A percentile compares a stretch with the other conserved stretches of the same genome.
These are phyloP conservation scores for Pseudoscleropodium purum DNA, from an alignment of 225 moss, liverwort and hornwort genomes.

Conservation along the genomic window DNA sequence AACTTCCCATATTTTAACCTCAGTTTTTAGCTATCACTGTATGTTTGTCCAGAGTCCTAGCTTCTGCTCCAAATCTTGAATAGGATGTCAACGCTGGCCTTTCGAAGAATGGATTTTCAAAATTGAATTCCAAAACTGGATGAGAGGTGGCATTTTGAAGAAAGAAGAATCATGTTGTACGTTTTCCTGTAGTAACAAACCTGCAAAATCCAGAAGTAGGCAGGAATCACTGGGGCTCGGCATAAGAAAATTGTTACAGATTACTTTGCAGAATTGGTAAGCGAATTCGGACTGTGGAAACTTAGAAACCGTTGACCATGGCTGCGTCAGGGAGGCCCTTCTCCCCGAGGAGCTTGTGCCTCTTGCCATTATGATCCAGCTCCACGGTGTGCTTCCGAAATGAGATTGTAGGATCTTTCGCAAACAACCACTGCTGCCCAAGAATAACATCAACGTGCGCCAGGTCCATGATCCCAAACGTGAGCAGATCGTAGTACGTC, in stretches of 20 bases:
- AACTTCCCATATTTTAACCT: background rate
- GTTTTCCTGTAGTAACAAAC: background rate
- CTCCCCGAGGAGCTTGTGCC: constrained; percentile 31
- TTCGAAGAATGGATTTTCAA: background rate
- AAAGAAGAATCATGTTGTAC: background rate
- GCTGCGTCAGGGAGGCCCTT: constrained; percentile 14
- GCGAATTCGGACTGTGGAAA: background rate
- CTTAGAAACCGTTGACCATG: constrained; percentile 4
- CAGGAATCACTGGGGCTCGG: too few relatives aligned
- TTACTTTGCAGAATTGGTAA: background rate
- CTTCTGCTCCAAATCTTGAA: background rate
- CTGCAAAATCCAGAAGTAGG: background rate
- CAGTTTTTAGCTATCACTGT: background rate
- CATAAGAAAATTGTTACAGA: background rate
- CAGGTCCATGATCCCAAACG: constrained; percentile 40
- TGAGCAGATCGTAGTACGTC: constrained; percentile 25
- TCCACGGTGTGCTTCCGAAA: constrained; percentile 34
- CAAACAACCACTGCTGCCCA: constrained; percentile 40
- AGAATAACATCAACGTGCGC: constrained; percentile 35
- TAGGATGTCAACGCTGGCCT: too few relatives aligned
- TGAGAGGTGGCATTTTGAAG: background rate
- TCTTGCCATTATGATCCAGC: constrained; percentile 28
- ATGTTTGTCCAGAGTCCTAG: background rate
- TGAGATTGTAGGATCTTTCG: constrained; percentile 35
- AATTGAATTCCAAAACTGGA: background rate